Evolutionary conservation across 768 basidiomycete genomes (phyloP).

Genomic region (Tylopilus subfusipes): DNA sequence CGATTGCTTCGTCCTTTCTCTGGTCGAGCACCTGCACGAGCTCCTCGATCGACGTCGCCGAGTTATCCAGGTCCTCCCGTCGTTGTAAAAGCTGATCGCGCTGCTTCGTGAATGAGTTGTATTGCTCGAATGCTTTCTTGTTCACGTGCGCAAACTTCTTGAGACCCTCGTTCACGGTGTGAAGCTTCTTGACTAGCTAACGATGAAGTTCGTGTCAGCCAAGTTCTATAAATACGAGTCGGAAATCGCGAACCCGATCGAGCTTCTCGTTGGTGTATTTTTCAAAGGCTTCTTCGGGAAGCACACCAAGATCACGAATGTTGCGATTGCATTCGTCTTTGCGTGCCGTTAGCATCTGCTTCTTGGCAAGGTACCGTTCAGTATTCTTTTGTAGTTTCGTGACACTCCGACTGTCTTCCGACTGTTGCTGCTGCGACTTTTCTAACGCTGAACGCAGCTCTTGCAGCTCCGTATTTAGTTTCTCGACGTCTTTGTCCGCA

Average conservation of each 20-base stretch:
- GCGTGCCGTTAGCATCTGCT: constrained; percentile 75
- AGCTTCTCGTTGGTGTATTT: constrained; percentile 87
- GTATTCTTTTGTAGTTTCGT: constrained; percentile 93
- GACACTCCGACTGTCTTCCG: constrained; percentile 82
- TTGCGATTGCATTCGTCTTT: constrained; percentile 95
- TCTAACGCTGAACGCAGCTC: constrained; percentile 66
- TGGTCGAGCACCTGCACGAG: constrained; percentile 93
- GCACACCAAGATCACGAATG: constrained; percentile 92
- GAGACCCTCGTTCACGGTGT: constrained; percentile 84
- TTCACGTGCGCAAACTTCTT: constrained; percentile 99
- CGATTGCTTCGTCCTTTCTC: constrained; percentile 97
- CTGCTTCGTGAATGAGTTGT: constrained; percentile 96
- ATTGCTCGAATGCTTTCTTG: constrained; percentile 99
- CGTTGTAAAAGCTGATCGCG: constrained; percentile 86
- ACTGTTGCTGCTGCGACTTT: constrained; percentile 72
- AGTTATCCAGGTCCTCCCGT: constrained; percentile 87
- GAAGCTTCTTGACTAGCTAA: constrained; percentile 91
- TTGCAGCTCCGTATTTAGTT: constrained; percentile 58
- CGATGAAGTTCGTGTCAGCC: constrained; percentile 6
- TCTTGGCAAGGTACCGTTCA: constrained; percentile 90
- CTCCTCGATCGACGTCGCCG: constrained; percentile 85
- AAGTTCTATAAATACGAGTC: background rate
- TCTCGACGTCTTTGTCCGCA: constrained; percentile 72
- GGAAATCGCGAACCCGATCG: constrained; percentile 66
- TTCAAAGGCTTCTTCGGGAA: constrained; percentile 96